Percentiles rank a stretch among this genome's conserved stretches.
Conservation (phyloP, 2,329 filamentous ascomycete species). For the Arthroderma uncinatum region DNA sequence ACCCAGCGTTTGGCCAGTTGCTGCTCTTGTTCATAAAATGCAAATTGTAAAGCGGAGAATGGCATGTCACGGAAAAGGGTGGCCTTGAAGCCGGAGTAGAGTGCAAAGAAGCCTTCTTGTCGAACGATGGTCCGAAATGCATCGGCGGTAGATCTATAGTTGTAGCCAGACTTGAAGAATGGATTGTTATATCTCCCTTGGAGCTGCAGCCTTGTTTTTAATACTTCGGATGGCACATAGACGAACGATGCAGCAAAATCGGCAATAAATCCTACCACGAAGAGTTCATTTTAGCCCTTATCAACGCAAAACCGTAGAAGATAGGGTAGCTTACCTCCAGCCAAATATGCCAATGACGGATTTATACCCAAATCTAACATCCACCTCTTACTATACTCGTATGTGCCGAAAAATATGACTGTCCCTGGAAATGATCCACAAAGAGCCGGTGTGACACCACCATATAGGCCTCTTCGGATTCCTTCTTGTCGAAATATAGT, state of each 20-base stretch:
- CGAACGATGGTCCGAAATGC: conserved; percentile 75
- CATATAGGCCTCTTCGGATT: conserved; percentile 72
- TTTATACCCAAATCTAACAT: conserved; percentile 77
- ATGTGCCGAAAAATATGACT: conserved; percentile 88
- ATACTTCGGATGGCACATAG: conserved; percentile 93
- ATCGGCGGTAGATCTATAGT: conserved; percentile 77
- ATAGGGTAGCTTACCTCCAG: conserved; percentile 52
- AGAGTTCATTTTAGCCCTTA: background rate
- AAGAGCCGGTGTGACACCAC: conserved; percentile 84
- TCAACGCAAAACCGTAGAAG: background rate
- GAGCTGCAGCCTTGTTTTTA: conserved; percentile 92
- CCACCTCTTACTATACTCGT: conserved; percentile 85
- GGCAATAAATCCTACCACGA: conserved; percentile 71
- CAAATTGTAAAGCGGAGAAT: conserved; percentile 92
- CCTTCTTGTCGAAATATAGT: conserved; percentile 93
- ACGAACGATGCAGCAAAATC: conserved; percentile 84
- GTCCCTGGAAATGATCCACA: conserved; percentile 89
- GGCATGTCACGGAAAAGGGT: conserved; percentile 89
- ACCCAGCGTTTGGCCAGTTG: conserved; percentile 68
- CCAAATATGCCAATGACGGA: conserved; percentile 73
- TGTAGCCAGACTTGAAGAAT: conserved; percentile 86
- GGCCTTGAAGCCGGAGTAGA: conserved; percentile 96
- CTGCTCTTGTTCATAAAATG: conserved; percentile 94
- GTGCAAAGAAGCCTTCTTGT: conserved; percentile 67
- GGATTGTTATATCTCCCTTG: conserved; percentile 95